Evolutionary conservation across 2,329 filamentous ascomycete genomes (phyloP).

Genomic region (Fusarium oligoseptatum): DNA sequence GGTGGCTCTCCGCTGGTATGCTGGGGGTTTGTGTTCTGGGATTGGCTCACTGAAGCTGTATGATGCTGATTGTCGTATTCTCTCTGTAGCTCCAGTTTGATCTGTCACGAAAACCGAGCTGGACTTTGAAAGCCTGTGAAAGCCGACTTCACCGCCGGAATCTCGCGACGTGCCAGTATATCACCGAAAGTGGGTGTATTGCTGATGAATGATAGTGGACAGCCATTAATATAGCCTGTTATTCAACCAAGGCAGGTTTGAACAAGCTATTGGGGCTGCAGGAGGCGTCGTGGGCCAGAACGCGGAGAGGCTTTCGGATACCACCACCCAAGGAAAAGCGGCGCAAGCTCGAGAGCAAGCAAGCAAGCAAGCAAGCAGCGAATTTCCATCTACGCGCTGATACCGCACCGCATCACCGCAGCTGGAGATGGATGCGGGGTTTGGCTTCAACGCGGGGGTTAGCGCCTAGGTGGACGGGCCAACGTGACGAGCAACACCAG

Average conservation of each 20-base stretch:
- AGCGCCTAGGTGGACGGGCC: constrained; percentile 41
- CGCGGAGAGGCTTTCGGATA: constrained; percentile 23
- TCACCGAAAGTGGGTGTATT: constrained; percentile 33
- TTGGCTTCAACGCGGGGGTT: constrained; percentile 47
- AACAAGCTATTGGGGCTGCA: constrained; percentile 31
- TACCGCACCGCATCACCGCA: constrained; percentile 39
- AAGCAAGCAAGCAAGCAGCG: constrained; percentile 21
- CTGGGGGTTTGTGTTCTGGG: neutral
- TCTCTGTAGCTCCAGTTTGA: constrained; percentile 5
- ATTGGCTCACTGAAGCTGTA: neutral
- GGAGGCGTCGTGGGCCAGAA: constrained; percentile 29
- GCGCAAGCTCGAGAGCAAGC: constrained; percentile 11
- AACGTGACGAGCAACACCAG: constrained; percentile 39
- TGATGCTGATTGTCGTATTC: constrained; percentile 18
- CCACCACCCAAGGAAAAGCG: constrained; percentile 19
- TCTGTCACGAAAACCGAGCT: constrained; percentile 14
- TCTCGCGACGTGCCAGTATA: constrained; percentile 34
- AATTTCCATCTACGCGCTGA: constrained; percentile 47
- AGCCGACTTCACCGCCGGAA: constrained; percentile 42
- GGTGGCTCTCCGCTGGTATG: neutral
- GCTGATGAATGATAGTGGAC: constrained; percentile 36
- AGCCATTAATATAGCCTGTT: constrained; percentile 1
- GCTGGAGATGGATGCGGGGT: constrained; percentile 47
- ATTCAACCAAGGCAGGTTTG: constrained; percentile 17
- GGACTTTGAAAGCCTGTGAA: constrained; percentile 12